These are phyloP conservation scores for Penicillium verrucosum DNA, from an alignment of 2,329 filamentous ascomycete species.

Conservation along the genomic window DNA sequence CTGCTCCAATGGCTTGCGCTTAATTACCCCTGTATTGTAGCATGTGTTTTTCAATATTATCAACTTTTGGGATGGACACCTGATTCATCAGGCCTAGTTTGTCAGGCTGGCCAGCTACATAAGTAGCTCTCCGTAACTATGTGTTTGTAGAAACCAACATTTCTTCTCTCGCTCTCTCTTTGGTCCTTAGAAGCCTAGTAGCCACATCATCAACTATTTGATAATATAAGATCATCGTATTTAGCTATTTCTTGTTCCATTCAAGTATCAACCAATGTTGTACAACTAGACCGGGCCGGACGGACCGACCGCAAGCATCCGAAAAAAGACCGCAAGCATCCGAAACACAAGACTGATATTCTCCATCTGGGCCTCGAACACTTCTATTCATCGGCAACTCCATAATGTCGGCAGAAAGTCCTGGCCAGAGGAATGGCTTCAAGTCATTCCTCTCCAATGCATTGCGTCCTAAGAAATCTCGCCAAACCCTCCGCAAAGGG, in stretches of 20 bases:
- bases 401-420: constrained; percentile 32
- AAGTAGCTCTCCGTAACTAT: too few species aligned
- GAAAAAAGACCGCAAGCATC: constrained; percentile 5
- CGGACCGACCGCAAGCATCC: neutral
- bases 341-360: constrained; percentile 1
- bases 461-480: constrained; percentile 37
- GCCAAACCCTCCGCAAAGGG: constrained; percentile 36
- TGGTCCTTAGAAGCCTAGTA: too few species aligned
- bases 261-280: neutral
- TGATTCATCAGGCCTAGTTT: too few species aligned
- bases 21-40: constrained; percentile 21
- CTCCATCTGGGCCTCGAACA: constrained; percentile 1
- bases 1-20: constrained; percentile 5
- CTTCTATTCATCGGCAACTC: neutral
- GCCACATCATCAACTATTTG: neutral
- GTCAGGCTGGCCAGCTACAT: too few species aligned
- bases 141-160: too few species aligned
- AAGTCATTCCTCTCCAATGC: constrained; percentile 30
- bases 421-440: constrained; percentile 31
- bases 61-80: neutral
- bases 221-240: neutral
- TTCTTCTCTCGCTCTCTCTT: too few species aligned
- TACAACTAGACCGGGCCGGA: constrained; percentile 9
- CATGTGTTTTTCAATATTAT: constrained; percentile 12
- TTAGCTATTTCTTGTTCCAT: neutral